Conservation (phyloP, 495 filamentous ascomycete genomes). For the Penicillium ucsense region DNA sequence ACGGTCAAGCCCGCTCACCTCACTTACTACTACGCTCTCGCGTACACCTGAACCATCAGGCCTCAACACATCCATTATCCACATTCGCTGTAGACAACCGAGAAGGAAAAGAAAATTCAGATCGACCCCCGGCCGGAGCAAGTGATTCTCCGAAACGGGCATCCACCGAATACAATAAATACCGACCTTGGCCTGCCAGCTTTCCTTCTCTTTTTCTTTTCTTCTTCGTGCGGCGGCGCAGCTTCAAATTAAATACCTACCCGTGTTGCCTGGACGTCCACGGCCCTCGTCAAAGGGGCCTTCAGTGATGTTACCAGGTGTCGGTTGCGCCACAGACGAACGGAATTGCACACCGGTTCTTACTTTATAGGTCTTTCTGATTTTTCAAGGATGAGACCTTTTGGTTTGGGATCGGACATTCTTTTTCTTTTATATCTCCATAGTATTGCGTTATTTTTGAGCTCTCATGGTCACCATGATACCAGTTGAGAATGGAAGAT, state of each 20-base stretch:
- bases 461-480: not conserved
- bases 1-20: no score
- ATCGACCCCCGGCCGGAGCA: constrained; percentile 2
- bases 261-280: constrained; percentile 46
- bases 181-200: not conserved
- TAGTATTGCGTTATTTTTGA: not conserved
- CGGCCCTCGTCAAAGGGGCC: constrained; percentile 8
- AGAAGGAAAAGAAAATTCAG: not conserved
- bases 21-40: no score
- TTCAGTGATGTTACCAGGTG: constrained; percentile 44
- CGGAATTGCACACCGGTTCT: constrained; percentile 50
- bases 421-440: constrained; percentile 8
- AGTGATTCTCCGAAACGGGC: not conserved
- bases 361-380: constrained; percentile 42
- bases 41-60: no score
- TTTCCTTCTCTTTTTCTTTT: constrained; percentile 29
- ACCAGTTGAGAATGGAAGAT: not conserved
- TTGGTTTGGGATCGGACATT: constrained; percentile 45
- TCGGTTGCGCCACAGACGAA: constrained; percentile 53
- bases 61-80: no score
- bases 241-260: constrained; percentile 28
- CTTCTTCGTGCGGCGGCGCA: constrained; percentile 54
- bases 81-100: not conserved
- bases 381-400: constrained; percentile 36
- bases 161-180: constrained; percentile 18